Conservation (phyloP, 2,329 filamentous ascomycete species). For the Cadophora sp. region DNA sequence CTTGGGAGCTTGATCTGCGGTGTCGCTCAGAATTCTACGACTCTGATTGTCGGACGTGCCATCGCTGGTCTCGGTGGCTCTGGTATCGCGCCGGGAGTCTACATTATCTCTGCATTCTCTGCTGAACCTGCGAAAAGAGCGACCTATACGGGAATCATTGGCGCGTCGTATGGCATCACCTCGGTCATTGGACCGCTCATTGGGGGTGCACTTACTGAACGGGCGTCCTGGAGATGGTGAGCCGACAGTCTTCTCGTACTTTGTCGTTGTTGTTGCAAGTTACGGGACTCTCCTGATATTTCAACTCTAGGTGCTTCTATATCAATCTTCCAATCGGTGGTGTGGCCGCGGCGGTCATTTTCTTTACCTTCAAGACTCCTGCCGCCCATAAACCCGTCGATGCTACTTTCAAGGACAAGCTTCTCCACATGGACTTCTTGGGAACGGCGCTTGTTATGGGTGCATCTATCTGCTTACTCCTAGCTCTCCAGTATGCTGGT, state of each 20-base stretch:
- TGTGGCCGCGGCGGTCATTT: conserved; percentile 47
- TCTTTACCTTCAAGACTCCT: conserved; percentile 54
- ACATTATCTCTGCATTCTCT: conserved; percentile 53
- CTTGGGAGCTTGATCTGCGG: conserved; percentile 49
- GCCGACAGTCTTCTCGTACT: conserved; percentile 49
- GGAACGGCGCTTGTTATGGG: conserved; percentile 55
- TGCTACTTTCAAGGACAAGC: conserved; percentile 51
- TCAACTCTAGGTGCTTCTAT: conserved; percentile 4
- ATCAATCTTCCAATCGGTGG: conserved; percentile 48
- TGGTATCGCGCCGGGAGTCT: conserved; percentile 48
- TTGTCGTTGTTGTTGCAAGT: conserved; percentile 3
- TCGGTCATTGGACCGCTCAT: conserved; percentile 46
- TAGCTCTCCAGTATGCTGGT: conserved; percentile 57
- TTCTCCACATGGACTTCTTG: conserved; percentile 56
- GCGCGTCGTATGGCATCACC: conserved; percentile 42
- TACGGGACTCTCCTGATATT: background rate
- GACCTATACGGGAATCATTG: conserved; percentile 46
- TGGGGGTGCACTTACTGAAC: conserved; percentile 47
- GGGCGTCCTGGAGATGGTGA: conserved; percentile 48
- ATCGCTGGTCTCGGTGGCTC: conserved; percentile 46
- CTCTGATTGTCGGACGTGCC: conserved; percentile 47
- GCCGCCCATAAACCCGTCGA: conserved; percentile 47
- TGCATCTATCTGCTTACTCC: conserved; percentile 51
- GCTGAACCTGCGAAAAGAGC: conserved; percentile 45
- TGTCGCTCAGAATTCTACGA: conserved; percentile 45